A percentile compares a stretch with the other conserved stretches of the same genome.
phyloP scores from a whole-genome alignment of 805 yeast genomes.

The Wickerhamiella occidentalis region DNA sequence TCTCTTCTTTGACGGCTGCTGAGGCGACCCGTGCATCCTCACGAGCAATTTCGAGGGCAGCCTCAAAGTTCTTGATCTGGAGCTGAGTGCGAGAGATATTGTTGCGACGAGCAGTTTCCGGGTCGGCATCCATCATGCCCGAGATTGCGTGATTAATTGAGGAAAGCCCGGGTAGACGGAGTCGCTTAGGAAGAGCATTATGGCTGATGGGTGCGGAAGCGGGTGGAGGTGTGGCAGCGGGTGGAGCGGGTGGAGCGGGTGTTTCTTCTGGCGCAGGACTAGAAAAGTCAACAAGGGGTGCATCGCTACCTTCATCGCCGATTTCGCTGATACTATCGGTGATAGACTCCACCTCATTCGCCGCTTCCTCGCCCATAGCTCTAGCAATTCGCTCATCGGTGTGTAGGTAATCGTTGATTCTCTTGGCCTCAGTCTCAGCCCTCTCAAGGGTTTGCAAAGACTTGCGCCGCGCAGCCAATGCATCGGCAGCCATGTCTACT shows the following conservation, averaged over 20 bases:
- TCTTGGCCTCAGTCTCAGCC: slow-evolving; percentile 35
- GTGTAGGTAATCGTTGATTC: slow-evolving; percentile 29
- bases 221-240: not conserved
- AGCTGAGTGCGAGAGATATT: slow-evolving; percentile 34
- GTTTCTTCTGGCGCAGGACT: not conserved
- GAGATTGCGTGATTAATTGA: slow-evolving; percentile 41
- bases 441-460: slow-evolving; percentile 31
- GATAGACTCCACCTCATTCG: slow-evolving; percentile 3
- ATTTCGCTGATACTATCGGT: not conserved
- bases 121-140: slow-evolving; percentile 55
- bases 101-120: slow-evolving; percentile 49
- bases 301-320: not conserved
- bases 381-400: slow-evolving; percentile 22
- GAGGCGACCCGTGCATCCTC: slow-evolving; percentile 40
- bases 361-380: slow-evolving; percentile 13
- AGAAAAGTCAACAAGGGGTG: not conserved
- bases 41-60: slow-evolving; percentile 41
- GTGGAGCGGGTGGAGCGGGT: not conserved
- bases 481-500: slow-evolving; percentile 34
- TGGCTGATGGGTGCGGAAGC: not conserved
- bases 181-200: slow-evolving; percentile 21
- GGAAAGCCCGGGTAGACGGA: slow-evolving; percentile 43
- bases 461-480: slow-evolving; percentile 28
- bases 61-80: slow-evolving; percentile 37
- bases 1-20: slow-evolving; percentile 33